Evolutionary conservation across 345 rosid genomes (phyloP), one percentile per base, ranked within the genome.

Genomic region (Lepidium sativum): DNA sequence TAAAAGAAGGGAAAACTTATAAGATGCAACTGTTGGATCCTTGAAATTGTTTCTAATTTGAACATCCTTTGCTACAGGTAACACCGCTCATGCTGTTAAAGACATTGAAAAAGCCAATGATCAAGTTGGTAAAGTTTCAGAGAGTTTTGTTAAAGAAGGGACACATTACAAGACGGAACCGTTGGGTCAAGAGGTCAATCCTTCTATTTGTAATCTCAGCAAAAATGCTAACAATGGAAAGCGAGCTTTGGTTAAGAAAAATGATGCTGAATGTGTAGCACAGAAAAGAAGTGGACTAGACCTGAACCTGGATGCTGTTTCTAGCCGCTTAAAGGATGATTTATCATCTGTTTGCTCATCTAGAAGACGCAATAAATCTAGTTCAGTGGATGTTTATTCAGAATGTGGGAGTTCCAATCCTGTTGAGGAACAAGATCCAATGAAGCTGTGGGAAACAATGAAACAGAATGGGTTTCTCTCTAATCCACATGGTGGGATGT

Each of bases 391-490:
- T 76, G 81, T 68, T 69, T 75, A 54, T 66, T 89, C 91, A 21
- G 92, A 90, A 68, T 83, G 96, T 67, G 91, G 79, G 64, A 88
- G 97, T 69, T 77, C 89, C 49, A 78, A 65, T 48, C 73, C 84
- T 38, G 42, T 59, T 48, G 78, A 71, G 68, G 82, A 68, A 70
- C 85, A 78, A 64, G 95, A 90, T 76, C 54, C 96, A 0, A 67
- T 90, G 70, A 81, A 72, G 68, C 35, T 83, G 34, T 91, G 97
- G 99, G 80, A 80, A 74, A 89, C 80, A 69, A 88, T 94, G 97
- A 94, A 91, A 75, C 84, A 81, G 59, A 94, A 86, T 12, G 97
- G 97, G 17, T 94, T 84, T 68, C 80, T 94, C 4, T 90, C 99
- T 13, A 77, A 79, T 34, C 80, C 74, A 6, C 45, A 67, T 12